These are phyloP conservation scores for Ceratobasidium sp. DNA, from an alignment of 1,284 basidiomycete genomes.

Conservation along the genomic window DNA sequence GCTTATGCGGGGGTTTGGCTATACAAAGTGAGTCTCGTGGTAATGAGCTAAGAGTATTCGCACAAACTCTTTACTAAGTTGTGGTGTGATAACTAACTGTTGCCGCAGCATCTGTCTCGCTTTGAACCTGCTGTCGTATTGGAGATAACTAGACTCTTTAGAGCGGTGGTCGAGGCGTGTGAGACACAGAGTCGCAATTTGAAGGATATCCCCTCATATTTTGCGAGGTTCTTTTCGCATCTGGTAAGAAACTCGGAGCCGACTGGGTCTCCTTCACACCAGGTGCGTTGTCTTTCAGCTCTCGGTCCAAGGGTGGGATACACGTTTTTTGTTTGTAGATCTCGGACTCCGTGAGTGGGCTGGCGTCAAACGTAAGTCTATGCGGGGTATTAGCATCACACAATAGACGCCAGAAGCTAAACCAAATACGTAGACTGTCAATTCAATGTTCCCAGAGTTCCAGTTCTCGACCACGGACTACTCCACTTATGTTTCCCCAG, in stretches of 20 bases:
- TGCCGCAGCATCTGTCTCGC: conserved; percentile 16
- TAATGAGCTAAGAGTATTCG: no score
- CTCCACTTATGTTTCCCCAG: conserved; percentile 29
- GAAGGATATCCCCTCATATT: conserved; percentile 42
- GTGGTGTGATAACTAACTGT: background rate
- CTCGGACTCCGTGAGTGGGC: background rate
- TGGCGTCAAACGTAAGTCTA: background rate
- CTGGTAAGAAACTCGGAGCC: conserved; percentile 26
- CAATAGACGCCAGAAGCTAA: background rate
- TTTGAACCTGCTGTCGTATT: conserved; percentile 10
- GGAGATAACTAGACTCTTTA: conserved; percentile 13
- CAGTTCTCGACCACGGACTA: conserved; percentile 34
- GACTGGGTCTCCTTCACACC: conserved; percentile 19
- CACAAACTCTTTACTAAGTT: no score
- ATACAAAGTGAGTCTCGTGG: conserved; percentile 34
- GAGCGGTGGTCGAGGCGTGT: conserved; percentile 28
- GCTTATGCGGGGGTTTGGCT: conserved; percentile 44
- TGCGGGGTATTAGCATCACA: background rate
- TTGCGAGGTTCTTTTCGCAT: conserved; percentile 38
- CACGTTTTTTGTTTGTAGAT: background rate
- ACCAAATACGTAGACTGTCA: conserved; percentile 11
- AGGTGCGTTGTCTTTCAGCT: background rate
- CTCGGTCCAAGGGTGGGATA: background rate
- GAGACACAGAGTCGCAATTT: conserved; percentile 10
- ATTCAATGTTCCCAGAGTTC: conserved; percentile 38